phyloP scores from a whole-genome alignment of 331 rosid species.

The Cydonia oblonga region DNA sequence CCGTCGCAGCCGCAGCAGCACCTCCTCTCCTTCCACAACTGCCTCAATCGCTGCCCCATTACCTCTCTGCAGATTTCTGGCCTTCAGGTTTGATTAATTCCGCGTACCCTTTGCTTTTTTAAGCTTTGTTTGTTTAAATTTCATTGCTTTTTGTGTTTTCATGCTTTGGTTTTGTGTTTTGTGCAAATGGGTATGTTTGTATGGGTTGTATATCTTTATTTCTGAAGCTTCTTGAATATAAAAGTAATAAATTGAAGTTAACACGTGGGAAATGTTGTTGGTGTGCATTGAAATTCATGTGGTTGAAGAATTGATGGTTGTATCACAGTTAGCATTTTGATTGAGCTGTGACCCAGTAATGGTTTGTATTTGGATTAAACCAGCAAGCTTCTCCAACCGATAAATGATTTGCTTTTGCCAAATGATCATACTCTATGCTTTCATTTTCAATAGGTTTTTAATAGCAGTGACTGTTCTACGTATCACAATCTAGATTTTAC shows the following conservation, averaged over 20 bases:
- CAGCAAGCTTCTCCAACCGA: neutral
- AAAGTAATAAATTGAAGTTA: neutral
- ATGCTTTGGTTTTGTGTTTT: neutral
- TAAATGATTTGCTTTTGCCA: neutral
- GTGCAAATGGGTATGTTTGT: neutral
- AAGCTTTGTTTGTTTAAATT: neutral
- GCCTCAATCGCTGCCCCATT: slow-evolving; percentile 20
- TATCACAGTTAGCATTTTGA: neutral
- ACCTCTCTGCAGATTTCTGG: slow-evolving; percentile 27
- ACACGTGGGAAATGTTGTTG: neutral
- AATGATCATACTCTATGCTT: neutral
- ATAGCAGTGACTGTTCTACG: neutral
- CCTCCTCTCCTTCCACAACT: slow-evolving; percentile 21
- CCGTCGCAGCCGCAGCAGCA: slow-evolving; percentile 20
- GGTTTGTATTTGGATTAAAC: neutral
- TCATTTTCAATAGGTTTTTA: neutral
- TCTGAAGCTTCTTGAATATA: neutral
- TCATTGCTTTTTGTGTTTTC: neutral
- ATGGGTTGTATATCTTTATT: neutral
- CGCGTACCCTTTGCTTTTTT: neutral
- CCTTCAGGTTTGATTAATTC: slow-evolving; percentile 20
- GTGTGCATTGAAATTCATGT: neutral
- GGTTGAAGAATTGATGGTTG: neutral
- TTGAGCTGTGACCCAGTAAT: neutral
- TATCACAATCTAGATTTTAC: neutral